phyloP scores from a whole-genome alignment of 164 flowering plant species.

The Sextonia rubra region DNA sequence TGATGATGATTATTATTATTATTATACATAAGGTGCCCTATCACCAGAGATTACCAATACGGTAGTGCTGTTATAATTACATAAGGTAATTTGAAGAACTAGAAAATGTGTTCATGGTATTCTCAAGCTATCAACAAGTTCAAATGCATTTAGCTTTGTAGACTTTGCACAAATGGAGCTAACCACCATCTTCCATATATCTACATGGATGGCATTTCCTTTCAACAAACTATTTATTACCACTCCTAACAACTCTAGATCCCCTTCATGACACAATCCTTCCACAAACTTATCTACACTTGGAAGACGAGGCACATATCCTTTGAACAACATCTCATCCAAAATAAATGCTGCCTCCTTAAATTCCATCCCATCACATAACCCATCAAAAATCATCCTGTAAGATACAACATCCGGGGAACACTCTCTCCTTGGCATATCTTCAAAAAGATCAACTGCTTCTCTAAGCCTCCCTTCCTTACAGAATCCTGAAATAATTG shows the following conservation, averaged over 20 bases:
- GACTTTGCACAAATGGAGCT: conserved; percentile 23
- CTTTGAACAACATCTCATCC: conserved; percentile 77
- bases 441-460: conserved; percentile 60
- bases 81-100: neutral
- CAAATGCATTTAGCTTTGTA: conserved; percentile 12
- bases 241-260: conserved; percentile 28
- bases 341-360: conserved; percentile 52
- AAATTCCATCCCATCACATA: conserved; percentile 36
- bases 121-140: conserved; percentile 26
- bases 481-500: conserved; percentile 44
- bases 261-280: conserved; percentile 30
- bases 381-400: conserved; percentile 54
- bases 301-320: conserved; percentile 32
- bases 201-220: conserved; percentile 31
- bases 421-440: conserved; percentile 70
- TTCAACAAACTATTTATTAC: conserved; percentile 35
- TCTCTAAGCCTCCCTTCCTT: conserved; percentile 51
- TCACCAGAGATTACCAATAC: neutral
- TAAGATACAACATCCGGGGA: conserved; percentile 68
- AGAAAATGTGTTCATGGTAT: conserved; percentile 3
- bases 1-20: too few species aligned
- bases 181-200: conserved; percentile 39
- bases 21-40: neutral
- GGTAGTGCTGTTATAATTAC: neutral
- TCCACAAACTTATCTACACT: conserved; percentile 36